phyloP scores from a whole-genome alignment of 805 yeast species.

The Myxozyma neotropica region DNA sequence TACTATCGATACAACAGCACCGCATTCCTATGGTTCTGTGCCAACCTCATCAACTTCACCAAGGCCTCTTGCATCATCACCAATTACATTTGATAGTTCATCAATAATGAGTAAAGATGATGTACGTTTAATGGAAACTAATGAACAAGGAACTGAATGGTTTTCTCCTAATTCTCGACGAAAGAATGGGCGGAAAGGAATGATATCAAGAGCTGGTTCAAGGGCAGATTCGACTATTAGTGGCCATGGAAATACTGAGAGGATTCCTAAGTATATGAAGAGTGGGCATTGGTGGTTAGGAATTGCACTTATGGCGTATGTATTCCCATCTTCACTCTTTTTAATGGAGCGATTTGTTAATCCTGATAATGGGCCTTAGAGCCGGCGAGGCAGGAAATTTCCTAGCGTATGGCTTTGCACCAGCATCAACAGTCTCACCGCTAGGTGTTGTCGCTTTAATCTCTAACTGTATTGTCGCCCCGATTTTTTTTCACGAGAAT shows the following conservation, averaged over 20 bases:
- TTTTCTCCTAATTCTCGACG: not conserved
- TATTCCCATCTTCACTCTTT: not conserved
- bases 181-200: not conserved
- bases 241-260: not conserved
- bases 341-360: not conserved
- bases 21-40: not conserved
- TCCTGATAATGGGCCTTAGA: not conserved
- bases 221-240: constrained; percentile 8
- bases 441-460: constrained; percentile 54
- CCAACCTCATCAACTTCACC: not conserved
- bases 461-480: constrained; percentile 53
- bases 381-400: constrained; percentile 53
- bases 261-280: constrained; percentile 26
- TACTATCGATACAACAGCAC: not conserved
- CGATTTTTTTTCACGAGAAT: constrained; percentile 49
- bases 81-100: not conserved
- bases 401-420: constrained; percentile 53
- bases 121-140: not conserved
- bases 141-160: not conserved
- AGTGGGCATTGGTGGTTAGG: constrained; percentile 48
- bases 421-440: constrained; percentile 53
- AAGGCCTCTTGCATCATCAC: not conserved
- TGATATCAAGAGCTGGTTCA: constrained; percentile 5
- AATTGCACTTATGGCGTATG: constrained; percentile 45
- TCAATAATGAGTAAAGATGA: not conserved